Base-by-base conservation (phyloP, 164 flowering plant genomes). In the Kingdonia uniflora region DNA sequence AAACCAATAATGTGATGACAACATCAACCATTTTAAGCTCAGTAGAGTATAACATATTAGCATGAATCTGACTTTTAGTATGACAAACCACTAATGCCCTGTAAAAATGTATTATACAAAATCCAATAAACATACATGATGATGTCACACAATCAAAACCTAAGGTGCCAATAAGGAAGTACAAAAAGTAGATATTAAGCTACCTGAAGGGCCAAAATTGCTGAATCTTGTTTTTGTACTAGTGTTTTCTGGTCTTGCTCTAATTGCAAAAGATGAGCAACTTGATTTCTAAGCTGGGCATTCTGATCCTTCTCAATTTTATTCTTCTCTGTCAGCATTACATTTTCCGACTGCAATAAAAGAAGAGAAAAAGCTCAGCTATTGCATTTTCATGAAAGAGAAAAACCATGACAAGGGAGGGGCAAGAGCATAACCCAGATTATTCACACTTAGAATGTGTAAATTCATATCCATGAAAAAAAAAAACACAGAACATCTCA, bases 251-350 rank as follows among this genome's bases (percentile, higher is more conserved):
- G 87, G 2, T 94, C 95, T 72, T 89, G 90, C 71, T 86, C 97
- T 55, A 67, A 50, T 66, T 83, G 86, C 52, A 89, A 65, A 24
- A 89, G 72, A 63, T 82, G 81, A 63, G 99, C 82, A 59, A 89
- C 77, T 71, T 89, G 97, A 73, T 77, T 87, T 58, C 84, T 78
- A 14, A 94, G 80, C 64, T 89, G 92, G 56, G 78, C 64, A 74
- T 85, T 94, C 64, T 87, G 95, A 60, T 94, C 99, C 66, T 81
- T 89, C 71, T 94, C 97, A 46, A 76, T 63, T 69, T 79, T 80
- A 60, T 68, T 68, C 65, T 94, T 94, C 29, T 94, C 96, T 14
- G 76, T 66, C 51, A 88, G 76, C 75, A 82, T 65, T 51, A 71
- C 54, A 68, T 82, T 84, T 66, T 94, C 96, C 12, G 86, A 66